phyloP scores from a whole-genome alignment of 1,139 yeast genomes.

The Yamadazyma sp. region DNA sequence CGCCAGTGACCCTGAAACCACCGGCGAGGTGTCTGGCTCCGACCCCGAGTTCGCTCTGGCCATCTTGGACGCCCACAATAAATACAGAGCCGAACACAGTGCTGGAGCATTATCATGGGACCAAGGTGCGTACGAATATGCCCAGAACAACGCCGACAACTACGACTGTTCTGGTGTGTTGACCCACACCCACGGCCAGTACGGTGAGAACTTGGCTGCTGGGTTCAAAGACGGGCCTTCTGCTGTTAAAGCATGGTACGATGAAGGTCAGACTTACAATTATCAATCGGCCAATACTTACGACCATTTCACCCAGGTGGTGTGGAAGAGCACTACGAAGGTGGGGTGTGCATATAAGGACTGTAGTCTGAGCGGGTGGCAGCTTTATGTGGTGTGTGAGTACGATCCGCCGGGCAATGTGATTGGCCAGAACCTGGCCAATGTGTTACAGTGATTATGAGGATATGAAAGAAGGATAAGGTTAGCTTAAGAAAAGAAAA shows the following conservation, averaged over 20 bases:
- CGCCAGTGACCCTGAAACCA: constrained; percentile 1
- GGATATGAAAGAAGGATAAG: too few relatives aligned
- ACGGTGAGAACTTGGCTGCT: constrained; percentile 86
- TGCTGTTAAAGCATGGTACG: constrained; percentile 83
- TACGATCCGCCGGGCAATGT: constrained; percentile 55
- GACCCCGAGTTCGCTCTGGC: constrained; percentile 17
- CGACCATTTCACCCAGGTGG: constrained; percentile 84
- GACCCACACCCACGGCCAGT: constrained; percentile 73
- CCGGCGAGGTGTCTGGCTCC: constrained; percentile 9
- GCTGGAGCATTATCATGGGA: constrained; percentile 68
- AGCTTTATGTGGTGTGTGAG: constrained; percentile 54
- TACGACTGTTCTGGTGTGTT: constrained; percentile 71
- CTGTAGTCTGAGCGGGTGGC: constrained; percentile 47
- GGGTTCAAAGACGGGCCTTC: constrained; percentile 57
- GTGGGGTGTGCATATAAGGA: constrained; percentile 74
- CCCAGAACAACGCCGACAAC: constrained; percentile 65
- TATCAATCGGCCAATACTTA: constrained; percentile 38
- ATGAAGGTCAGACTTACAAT: constrained; percentile 62
- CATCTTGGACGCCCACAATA: constrained; percentile 54
- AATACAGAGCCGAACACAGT: constrained; percentile 64
- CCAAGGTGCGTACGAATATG: constrained; percentile 57
- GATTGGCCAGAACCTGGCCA: constrained; percentile 45
- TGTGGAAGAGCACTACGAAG: constrained; percentile 70
- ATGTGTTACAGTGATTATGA: constrained; percentile 49
- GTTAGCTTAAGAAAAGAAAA: not conserved